A percentile compares a stretch with the other conserved stretches of the same genome.
phyloP scores from a whole-genome alignment of 2,329 filamentous ascomycete genomes.

The Graphilbum sp. region DNA sequence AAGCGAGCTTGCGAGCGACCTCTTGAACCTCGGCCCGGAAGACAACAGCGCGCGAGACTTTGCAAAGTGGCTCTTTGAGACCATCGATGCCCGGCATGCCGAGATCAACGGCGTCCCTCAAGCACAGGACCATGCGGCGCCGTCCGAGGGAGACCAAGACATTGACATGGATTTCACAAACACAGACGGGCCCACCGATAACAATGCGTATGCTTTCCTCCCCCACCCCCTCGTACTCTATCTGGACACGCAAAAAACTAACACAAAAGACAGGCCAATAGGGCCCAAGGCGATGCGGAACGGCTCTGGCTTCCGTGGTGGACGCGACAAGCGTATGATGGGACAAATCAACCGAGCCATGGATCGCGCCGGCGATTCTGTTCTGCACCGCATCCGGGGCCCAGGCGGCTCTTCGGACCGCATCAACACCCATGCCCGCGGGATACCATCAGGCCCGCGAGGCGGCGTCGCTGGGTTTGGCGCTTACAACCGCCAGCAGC shows the following conservation, averaged over 20 bases:
- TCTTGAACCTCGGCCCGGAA: conserved; percentile 67
- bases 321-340: conserved; percentile 66
- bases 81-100: conserved; percentile 52
- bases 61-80: conserved; percentile 82
- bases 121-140: not conserved
- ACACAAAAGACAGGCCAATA: conserved; percentile 57
- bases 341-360: conserved; percentile 72
- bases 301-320: conserved; percentile 33
- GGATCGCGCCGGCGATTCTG: conserved; percentile 60
- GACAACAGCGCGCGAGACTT: conserved; percentile 74
- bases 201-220: conserved; percentile 37
- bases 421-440: conserved; percentile 62
- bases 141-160: conserved; percentile 33
- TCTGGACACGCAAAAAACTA: conserved; percentile 27
- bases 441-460: conserved; percentile 39
- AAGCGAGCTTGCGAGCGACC: conserved; percentile 70
- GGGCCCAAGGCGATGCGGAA: conserved; percentile 92
- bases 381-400: conserved; percentile 64
- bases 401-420: conserved; percentile 52
- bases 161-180: conserved; percentile 53
- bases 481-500: conserved; percentile 8
- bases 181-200: conserved; percentile 22
- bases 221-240: not conserved
- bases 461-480: no score
- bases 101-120: conserved; percentile 35